Percentiles rank a stretch among this genome's conserved stretches.
phyloP scores from a whole-genome alignment of 352 stramenopile species.

The Phytopythium montanum region DNA sequence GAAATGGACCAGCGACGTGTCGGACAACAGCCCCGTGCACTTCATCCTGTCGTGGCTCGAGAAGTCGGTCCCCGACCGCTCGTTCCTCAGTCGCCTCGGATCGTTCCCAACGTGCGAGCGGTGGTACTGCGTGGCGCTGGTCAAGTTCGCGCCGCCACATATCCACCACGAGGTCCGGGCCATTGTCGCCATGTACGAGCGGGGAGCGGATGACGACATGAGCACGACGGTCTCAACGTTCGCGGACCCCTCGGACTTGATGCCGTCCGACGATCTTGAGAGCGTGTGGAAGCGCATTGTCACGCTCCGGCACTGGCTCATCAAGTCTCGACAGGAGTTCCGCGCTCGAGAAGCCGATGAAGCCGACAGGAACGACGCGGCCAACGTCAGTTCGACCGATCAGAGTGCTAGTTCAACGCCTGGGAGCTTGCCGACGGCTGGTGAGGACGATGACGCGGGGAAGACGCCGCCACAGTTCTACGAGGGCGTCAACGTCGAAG shows the following conservation, averaged over 20 bases:
- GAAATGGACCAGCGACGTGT: constrained; percentile 57
- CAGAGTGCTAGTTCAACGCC: background rate
- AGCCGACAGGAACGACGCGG: constrained; percentile 4
- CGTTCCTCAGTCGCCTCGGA: constrained; percentile 72
- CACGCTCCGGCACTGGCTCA: constrained; percentile 82
- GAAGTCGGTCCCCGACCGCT: constrained; percentile 66
- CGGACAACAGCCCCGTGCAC: constrained; percentile 44
- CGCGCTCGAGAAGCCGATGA: constrained; percentile 56
- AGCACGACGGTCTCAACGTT: constrained; percentile 10
- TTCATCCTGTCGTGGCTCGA: constrained; percentile 76
- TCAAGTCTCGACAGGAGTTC: constrained; percentile 79
- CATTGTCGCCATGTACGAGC: constrained; percentile 32
- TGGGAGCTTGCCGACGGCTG: background rate
- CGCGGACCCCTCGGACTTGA: constrained; percentile 47
- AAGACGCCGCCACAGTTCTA: constrained; percentile 5
- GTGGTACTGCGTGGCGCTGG: constrained; percentile 65
- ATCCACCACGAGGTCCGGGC: constrained; percentile 76
- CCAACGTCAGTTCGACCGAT: too few relatives aligned
- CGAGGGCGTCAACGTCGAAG: constrained; percentile 43
- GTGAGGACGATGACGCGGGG: background rate
- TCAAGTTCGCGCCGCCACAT: constrained; percentile 76
- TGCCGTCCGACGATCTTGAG: constrained; percentile 68
- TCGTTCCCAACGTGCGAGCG: constrained; percentile 70
- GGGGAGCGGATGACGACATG: background rate
- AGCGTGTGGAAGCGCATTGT: constrained; percentile 78